Evolutionary conservation across 2,329 filamentous ascomycete species (phyloP).

Genomic region (Xylariaceae sp.): DNA sequence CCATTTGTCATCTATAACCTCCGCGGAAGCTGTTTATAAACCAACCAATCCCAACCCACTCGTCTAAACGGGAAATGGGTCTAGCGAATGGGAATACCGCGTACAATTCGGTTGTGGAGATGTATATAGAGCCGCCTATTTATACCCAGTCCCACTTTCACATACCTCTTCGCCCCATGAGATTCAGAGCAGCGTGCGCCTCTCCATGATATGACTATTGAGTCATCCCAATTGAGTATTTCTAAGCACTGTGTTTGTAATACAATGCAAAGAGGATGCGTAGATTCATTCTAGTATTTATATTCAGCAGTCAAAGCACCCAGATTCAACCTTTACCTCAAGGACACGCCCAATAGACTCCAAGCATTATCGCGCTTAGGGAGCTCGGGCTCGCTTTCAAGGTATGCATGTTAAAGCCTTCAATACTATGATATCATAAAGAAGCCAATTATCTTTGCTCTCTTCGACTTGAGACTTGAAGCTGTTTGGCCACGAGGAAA

Average conservation of each 20-base stretch:
- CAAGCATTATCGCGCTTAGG: conserved; percentile 80
- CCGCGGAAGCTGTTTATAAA: background rate
- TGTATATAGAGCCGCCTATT: background rate
- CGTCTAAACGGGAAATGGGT: conserved; percentile 10
- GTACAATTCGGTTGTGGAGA: background rate
- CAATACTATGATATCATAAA: background rate
- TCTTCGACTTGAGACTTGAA: conserved; percentile 6
- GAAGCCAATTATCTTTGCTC: background rate
- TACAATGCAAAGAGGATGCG: background rate
- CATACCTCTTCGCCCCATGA: background rate
- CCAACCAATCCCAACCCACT: background rate
- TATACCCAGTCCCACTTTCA: background rate
- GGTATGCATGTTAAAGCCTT: conserved; percentile 33
- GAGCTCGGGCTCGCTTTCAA: conserved; percentile 79
- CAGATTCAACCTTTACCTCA: conserved; percentile 62
- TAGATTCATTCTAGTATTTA: background rate
- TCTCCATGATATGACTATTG: conserved; percentile 3
- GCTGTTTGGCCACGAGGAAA: conserved; percentile 17
- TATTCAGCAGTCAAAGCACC: background rate
- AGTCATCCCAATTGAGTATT: background rate
- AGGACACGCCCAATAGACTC: conserved; percentile 83
- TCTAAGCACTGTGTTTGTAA: background rate
- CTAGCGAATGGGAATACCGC: conserved; percentile 6
- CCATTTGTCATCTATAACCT: background rate
- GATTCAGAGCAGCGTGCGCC: background rate